Base-by-base conservation (phyloP, 495 filamentous ascomycete genomes). In the Aspergillus heteromorphus region DNA sequence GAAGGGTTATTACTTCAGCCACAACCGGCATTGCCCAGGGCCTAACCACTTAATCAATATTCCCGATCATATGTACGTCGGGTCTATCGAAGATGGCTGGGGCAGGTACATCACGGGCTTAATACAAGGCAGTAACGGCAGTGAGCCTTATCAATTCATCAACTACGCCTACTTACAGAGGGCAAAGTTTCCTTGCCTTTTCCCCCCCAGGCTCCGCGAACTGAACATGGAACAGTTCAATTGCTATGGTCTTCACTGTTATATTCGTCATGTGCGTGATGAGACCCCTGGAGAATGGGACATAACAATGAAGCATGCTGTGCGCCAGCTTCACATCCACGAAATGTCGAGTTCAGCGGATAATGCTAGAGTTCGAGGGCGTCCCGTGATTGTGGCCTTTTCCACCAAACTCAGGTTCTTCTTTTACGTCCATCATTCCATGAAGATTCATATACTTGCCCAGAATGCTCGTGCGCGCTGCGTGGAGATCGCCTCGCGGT, bases 221-320 rank as follows among this genome's bases (percentile, higher is more conserved):
- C 10, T 60, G 19, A 43, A 31, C 14, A 45, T 55, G 30, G 48
- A 55, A 0, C 20, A 23, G 7, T 41, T 38, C 38, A 49, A 4
- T 40, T 54, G 51, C 40, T 59, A 48, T 27, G 52, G 55, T 2
- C n/a, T 64, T 17, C 49, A 43, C 9, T 53, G 40, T 2, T 55
- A 50, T 11, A 19, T 64, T 7, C 57, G 61, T 25, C 30, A 48
- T 47, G 25, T 43, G 0, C n/a, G 23, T 11, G 51, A 60, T n/a
- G 61, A 64, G 20, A 51, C 16, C n/a, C n/a, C 41, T 10, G 42
- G 51, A 20, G 61, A 64, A 34, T 64, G 61, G 61, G 43, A 40
- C n/a, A 31, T 41, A 18, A 53, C 52, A 1, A 19, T 50, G 3
- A 7, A 50, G 11, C 53, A 58, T 40, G 54, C 49, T 6, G 19